Evolutionary conservation across 2,329 filamentous ascomycete genomes (phyloP), one percentile per base, ranked within the genome.

Genomic region (Claviceps capensis): DNA sequence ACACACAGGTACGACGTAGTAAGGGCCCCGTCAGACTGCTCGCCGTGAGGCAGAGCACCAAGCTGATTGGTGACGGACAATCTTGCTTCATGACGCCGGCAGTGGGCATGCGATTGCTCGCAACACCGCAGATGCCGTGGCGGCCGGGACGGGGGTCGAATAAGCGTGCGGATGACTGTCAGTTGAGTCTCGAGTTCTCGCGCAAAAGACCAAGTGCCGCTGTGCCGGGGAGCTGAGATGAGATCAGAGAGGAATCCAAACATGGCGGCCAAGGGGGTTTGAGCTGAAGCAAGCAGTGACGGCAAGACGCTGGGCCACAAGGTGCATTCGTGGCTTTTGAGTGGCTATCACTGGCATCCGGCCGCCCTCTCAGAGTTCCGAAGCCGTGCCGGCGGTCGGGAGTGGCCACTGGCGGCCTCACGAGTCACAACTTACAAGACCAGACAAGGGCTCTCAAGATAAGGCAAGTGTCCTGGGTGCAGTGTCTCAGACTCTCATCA

Each of bases 291-390:
- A 48, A 49, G 41, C 55, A 56, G 51, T 56, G 55, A 56, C 50
- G 60, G 58, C 52, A 50, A 55, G 51, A 51, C 54, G 47, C 55
- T 49, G 54, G 56, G 47, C 59, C 63, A 65, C 61, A 65, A 57
- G 61, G 62, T 55, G 51, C 40, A 48, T 60, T 56, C 57, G 58
- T 54, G 61, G 61, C 58, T 60, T 64, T 58, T 55, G 60, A 65
- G 59, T 65, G 63, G 63, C 58, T 57, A 50, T 26, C 47, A 14
- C 23, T 19, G n/a, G n/a, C 16, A 40, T 14, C 5, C 22, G 14
- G 40, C 26, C 5, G 11, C 42, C 34, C 45, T 36, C 19, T 13
- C 14, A 38, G 49, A 50, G 23, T 38, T 42, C 42, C 26, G 42
- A 50, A 37, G 49, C 49, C 30, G 19, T 22, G 17, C 22, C 42